Conservation (phyloP, 441 rosid genomes). For the Melastoma candidum region DNA sequence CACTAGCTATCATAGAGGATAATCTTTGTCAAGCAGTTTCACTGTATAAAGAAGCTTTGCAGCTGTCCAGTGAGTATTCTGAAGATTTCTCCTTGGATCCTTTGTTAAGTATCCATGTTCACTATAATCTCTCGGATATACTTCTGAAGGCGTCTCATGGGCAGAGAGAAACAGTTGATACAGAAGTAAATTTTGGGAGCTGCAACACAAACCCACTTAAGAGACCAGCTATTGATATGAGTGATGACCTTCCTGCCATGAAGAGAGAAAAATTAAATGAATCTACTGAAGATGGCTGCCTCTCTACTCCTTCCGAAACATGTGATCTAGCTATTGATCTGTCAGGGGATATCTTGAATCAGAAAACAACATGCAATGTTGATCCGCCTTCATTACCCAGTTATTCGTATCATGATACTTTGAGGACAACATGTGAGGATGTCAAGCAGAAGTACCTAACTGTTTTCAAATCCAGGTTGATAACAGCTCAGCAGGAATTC, state of each 20-base stretch:
- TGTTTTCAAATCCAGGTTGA: slow-evolving; percentile 48
- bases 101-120: slow-evolving; percentile 81
- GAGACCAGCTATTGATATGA: slow-evolving; percentile 23
- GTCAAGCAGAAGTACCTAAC: slow-evolving; percentile 69
- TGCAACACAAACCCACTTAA: slow-evolving; percentile 26
- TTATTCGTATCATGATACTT: slow-evolving; percentile 23
- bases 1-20: slow-evolving; percentile 71
- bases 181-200: slow-evolving; percentile 22
- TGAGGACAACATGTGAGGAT: slow-evolving; percentile 44
- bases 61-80: slow-evolving; percentile 51
- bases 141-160: slow-evolving; percentile 33
- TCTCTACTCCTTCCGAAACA: slow-evolving; percentile 18
- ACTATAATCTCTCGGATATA: slow-evolving; percentile 82
- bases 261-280: slow-evolving; percentile 41
- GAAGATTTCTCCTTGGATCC: slow-evolving; percentile 93
- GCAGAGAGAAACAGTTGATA: slow-evolving; percentile 25
- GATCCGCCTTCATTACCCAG: slow-evolving; percentile 22
- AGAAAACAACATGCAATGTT: slow-evolving; percentile 23
- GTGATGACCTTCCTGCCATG: slow-evolving; percentile 23
- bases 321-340: slow-evolving; percentile 14
- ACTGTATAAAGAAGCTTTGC: slow-evolving; percentile 76
- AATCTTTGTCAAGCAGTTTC: slow-evolving; percentile 53
- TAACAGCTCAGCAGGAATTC: slow-evolving; percentile 65
- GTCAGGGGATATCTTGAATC: slow-evolving; percentile 21
- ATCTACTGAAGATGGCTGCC: slow-evolving; percentile 22